These are phyloP conservation scores for Vitis labrusca DNA, from an alignment of 164 flowering plant species.

Conservation along the genomic window DNA sequence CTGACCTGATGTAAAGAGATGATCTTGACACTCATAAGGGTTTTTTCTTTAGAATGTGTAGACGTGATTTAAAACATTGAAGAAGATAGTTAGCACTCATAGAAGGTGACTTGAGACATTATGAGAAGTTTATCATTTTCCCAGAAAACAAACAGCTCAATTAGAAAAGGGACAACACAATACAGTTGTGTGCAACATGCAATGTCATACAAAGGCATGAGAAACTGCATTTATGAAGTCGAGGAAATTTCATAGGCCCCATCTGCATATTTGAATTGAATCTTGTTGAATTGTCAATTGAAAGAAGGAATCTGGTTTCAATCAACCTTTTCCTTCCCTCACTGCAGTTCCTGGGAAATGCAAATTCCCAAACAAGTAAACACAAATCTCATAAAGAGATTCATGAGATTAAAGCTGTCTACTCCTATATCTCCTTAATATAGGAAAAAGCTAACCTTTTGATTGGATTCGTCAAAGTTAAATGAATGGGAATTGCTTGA, in stretches of 20 bases:
- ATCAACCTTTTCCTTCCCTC: neutral
- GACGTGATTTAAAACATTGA: too few relatives aligned
- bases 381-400: conserved; percentile 21
- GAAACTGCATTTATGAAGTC: neutral
- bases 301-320: neutral
- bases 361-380: conserved; percentile 9
- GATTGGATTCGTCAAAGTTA: conserved; percentile 28
- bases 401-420: conserved; percentile 30
- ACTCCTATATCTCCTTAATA: conserved; percentile 21
- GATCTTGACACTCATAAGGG: too few relatives aligned
- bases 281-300: neutral
- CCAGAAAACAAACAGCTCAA: too few relatives aligned
- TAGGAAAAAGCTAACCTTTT: conserved; percentile 20
- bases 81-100: too few relatives aligned
- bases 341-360: neutral
- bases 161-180: too few relatives aligned
- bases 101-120: too few relatives aligned
- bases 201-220: neutral
- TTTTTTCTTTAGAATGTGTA: too few relatives aligned
- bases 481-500: conserved; percentile 12
- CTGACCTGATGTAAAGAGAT: too few relatives aligned
- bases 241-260: neutral
- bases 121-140: too few relatives aligned
- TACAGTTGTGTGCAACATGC: neutral
- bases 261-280: neutral